These are phyloP conservation scores for Colletotrichum euphorbiae DNA, from an alignment of 2,329 filamentous ascomycete genomes.

Conservation along the genomic window DNA sequence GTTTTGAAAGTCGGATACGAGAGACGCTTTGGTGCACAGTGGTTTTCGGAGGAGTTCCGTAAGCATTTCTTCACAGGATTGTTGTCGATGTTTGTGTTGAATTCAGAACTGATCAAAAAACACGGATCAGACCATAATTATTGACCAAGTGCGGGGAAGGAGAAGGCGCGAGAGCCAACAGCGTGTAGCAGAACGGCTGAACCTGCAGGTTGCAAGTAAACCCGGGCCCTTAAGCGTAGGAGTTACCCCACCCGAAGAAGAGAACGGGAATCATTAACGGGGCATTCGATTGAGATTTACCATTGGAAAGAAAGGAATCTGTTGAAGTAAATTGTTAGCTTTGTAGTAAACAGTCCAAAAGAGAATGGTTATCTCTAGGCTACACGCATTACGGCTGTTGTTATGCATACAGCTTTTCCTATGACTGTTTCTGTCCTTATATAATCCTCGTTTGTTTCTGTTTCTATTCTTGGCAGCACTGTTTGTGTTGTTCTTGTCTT, in stretches of 20 bases:
- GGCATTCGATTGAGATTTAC: no score
- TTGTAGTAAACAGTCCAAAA: no score
- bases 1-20: neutral
- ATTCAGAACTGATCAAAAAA: neutral
- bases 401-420: no score
- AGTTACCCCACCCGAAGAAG: neutral
- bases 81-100: neutral
- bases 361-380: no score
- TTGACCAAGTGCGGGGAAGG: slow-evolving; percentile 1
- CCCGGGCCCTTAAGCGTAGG: neutral
- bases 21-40: slow-evolving; percentile 20
- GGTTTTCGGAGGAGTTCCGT: neutral
- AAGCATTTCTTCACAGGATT: slow-evolving; percentile 1
- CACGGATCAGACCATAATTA: slow-evolving; percentile 3
- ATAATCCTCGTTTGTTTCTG: no score
- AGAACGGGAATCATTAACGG: neutral
- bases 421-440: no score
- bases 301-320: no score
- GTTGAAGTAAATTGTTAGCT: no score
- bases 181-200: neutral
- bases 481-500: no score
- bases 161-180: neutral
- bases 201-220: slow-evolving; percentile 6
- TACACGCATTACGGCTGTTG: no score
- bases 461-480: no score